Evolutionary conservation across 139 green algal species (phyloP).

Genomic region (Penium margaritaceum): DNA sequence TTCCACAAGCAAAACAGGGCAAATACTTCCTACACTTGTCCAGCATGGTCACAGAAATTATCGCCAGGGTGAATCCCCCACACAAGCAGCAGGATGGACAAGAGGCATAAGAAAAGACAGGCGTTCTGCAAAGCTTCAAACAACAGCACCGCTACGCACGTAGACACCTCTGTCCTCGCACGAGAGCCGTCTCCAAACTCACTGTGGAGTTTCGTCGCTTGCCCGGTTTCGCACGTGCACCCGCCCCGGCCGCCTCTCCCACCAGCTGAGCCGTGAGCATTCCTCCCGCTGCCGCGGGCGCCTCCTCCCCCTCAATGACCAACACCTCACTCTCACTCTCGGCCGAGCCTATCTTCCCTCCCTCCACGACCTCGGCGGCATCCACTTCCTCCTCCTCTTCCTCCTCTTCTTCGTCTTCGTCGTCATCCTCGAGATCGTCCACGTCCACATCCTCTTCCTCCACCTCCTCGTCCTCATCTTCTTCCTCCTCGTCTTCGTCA

Average conservation of each 20-base stretch:
- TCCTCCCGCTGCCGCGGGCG: not conserved
- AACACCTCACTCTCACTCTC: conserved; percentile 2
- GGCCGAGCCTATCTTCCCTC: not conserved
- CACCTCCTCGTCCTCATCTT: not conserved
- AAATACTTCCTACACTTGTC: too few species aligned
- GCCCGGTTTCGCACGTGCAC: too few species aligned
- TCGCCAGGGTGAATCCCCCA: too few species aligned
- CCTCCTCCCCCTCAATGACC: conserved; percentile 1
- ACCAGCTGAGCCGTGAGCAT: not conserved
- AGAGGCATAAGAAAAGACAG: too few species aligned
- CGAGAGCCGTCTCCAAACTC: too few species aligned
- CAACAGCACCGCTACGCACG: too few species aligned
- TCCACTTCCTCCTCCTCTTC: conserved; percentile 1
- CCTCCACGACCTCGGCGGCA: not conserved
- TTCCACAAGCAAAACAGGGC: too few species aligned
- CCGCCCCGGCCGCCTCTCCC: not conserved
- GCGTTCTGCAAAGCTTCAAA: too few species aligned
- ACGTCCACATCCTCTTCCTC: not conserved
- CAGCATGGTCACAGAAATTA: too few species aligned
- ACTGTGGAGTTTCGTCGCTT: too few species aligned
- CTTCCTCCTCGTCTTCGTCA: not conserved
- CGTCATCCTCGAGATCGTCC: not conserved
- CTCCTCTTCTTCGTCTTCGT: not conserved
- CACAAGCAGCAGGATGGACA: too few species aligned
- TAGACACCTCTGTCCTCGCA: too few species aligned